Base-by-base conservation (phyloP, 129 eudicot species). In the Flaveria linearis region DNA sequence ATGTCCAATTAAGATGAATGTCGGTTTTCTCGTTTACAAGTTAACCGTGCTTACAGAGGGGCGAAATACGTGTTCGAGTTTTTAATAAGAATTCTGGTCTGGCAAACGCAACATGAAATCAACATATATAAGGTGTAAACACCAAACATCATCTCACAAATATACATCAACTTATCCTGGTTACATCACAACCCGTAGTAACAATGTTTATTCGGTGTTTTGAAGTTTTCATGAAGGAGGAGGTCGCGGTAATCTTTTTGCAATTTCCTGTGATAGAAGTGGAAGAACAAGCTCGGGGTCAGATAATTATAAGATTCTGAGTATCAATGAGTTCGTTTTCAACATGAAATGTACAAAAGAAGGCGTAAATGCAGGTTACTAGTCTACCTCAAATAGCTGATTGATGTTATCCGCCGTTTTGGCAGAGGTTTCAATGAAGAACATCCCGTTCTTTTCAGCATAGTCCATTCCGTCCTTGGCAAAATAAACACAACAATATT, bases 321-420 rank as follows among this genome's bases (percentile, higher is more conserved):
- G 47, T 11, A n/a, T 4, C 46, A 46, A 15, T 15, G 17, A 7
- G 64, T 47, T 10, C 22, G 10, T 62, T 50, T 43, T 33, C 13
- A 15, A 39, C 26, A 17, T 5, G 41, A 36, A 36, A 36, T 41
- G 15, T 49, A 52, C 22, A 80, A 64, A 63, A 65, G 41, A 45
- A 52, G 12, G 66, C 12, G 30, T 45, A 57, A 50, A 78, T 63
- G 42, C 20, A 56, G 57, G 42, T 28, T 28, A 72, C 12, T 50
- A 67, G 13, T 14, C 81, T 83, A 94, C 99, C 99, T 94, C 99
- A 84, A 94, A 94, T 74, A 94, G 88, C 90, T 94, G 99, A 81
- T 91, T 94, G 67, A 94, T 91, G 86, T 94, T 94, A 80, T 94
- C 99, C 68, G 99, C 99, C 0, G 99, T 94, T 80, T 94, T 94